Conservation (phyloP, 2,329 filamentous ascomycete species). For the Diaporthe caulivora region DNA sequence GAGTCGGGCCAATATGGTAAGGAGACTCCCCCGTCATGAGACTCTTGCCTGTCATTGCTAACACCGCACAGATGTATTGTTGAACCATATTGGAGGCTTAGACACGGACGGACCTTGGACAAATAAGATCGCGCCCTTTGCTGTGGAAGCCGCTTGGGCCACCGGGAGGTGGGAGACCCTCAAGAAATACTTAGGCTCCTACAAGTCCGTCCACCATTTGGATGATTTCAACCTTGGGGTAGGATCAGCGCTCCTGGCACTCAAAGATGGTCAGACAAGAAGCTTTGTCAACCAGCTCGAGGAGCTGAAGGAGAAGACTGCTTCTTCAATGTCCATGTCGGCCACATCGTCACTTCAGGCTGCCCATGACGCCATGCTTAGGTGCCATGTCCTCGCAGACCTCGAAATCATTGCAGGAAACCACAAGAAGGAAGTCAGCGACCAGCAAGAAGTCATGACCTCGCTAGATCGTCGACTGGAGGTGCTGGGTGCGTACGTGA, state of each 20-base stretch:
- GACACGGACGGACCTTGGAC: slow-evolving; percentile 63
- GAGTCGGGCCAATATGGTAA: slow-evolving; percentile 95
- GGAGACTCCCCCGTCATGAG: slow-evolving; percentile 42
- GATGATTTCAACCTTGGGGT: slow-evolving; percentile 87
- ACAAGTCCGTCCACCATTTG: slow-evolving; percentile 61
- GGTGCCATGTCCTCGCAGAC: slow-evolving; percentile 89
- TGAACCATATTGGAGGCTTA: slow-evolving; percentile 89
- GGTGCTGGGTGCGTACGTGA: slow-evolving; percentile 87
- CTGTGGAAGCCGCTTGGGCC: slow-evolving; percentile 92
- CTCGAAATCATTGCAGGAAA: slow-evolving; percentile 79
- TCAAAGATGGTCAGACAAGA: slow-evolving; percentile 63
- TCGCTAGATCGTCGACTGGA: slow-evolving; percentile 83
- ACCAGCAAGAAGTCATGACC: slow-evolving; percentile 59
- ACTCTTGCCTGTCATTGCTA: not conserved
- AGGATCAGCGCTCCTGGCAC: slow-evolving; percentile 74
- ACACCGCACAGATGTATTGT: slow-evolving; percentile 75
- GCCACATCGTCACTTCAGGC: slow-evolving; percentile 84
- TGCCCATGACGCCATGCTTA: slow-evolving; percentile 86
- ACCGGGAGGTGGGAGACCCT: slow-evolving; percentile 85
- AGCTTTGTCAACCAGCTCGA: slow-evolving; percentile 70
- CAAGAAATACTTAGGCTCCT: slow-evolving; percentile 72
- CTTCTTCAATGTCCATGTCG: slow-evolving; percentile 80
- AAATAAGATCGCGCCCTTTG: slow-evolving; percentile 81
- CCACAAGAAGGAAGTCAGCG: slow-evolving; percentile 54
- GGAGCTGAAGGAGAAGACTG: slow-evolving; percentile 76